Base-by-base conservation (phyloP, 768 basidiomycete genomes). In the Rossbeevera mucosa region DNA sequence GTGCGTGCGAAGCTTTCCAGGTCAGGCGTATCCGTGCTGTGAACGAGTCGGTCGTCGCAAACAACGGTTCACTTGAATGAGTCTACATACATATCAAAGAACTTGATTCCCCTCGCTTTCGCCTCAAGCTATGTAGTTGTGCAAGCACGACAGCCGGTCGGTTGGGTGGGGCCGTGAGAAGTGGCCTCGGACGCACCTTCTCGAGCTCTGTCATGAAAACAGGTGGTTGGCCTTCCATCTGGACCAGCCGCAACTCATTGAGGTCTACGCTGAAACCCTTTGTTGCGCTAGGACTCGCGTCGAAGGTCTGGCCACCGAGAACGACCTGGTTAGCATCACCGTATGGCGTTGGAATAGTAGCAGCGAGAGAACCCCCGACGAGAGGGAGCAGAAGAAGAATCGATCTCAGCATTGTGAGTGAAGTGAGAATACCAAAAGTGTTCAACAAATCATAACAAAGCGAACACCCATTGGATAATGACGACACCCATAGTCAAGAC, bases 151-250 rank as follows among this genome's bases (percentile, higher is more conserved):
- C 33, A 12, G 18, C n/a, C 1, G n/a, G 28, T 59, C 1, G 42
- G 50, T 43, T 33, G 18, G 16, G 18, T 2, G 21, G 14, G 14
- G 33, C 5, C 26, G 16, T 20, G 13, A 7, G 2, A 18, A 8
- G 20, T 7, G 13, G 21, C 18, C 12, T 25, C 11, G 30, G 28
- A 18, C 59, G 8, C 26, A 87, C 88, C 84, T 95, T 96, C 60
- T 94, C 86, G n/a, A 88, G 71, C 70, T 96, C 94, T 13, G 91
- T 81, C 73, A 93, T 86, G 86, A 82, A 87, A 47, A 86, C 78
- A 4, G 90, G 86, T 11, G 73, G 73, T 62, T 82, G 73, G 30
- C 79, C 86, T 49, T 86, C 80, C 63, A 91, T 74, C 66, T 91
- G 81, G 47, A 95, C 83, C 48, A 94, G 79, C 47, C 93, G 80